Conservation (phyloP, 108 stramenopile species). For the Skeletonema tropicum region DNA sequence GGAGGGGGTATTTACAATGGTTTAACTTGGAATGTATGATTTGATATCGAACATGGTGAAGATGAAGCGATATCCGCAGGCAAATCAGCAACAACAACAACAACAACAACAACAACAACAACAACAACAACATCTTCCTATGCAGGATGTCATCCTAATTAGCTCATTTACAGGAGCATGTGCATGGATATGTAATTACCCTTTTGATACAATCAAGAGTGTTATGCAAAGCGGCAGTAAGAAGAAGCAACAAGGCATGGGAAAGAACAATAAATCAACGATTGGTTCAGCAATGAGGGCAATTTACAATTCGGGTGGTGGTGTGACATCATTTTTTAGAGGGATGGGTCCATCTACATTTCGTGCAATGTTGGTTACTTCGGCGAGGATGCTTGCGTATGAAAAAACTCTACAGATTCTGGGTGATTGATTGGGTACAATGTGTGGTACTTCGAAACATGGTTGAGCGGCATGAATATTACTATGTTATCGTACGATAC, state of each 20-base stretch:
- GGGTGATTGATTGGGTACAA: not conserved
- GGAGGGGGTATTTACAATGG: conserved; percentile 61
- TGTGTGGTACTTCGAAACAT: no score
- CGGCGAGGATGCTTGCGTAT: conserved; percentile 53
- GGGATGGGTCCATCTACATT: conserved; percentile 48
- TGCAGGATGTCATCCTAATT: conserved; percentile 10
- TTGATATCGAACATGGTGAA: conserved; percentile 5
- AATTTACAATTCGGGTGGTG: conserved; percentile 19
- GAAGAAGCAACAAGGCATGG: not conserved
- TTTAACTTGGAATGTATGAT: conserved; percentile 55
- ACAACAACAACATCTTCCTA: not conserved
- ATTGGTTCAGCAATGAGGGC: not conserved
- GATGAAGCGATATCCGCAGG: not conserved
- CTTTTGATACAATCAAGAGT: conserved; percentile 50
- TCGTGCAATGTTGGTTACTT: conserved; percentile 56
- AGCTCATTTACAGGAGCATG: conserved; percentile 46
- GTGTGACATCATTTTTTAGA: conserved; percentile 26
- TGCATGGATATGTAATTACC: conserved; percentile 49
- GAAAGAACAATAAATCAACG: not conserved
- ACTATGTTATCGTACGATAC: no score
- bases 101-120: no score
- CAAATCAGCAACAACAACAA: not conserved
- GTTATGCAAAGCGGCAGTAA: conserved; percentile 27
- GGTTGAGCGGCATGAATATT: no score
- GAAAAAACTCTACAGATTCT: conserved; percentile 30